These are phyloP conservation scores for Calocera viscosa DNA, from an alignment of 768 basidiomycete species.

Conservation along the genomic window DNA sequence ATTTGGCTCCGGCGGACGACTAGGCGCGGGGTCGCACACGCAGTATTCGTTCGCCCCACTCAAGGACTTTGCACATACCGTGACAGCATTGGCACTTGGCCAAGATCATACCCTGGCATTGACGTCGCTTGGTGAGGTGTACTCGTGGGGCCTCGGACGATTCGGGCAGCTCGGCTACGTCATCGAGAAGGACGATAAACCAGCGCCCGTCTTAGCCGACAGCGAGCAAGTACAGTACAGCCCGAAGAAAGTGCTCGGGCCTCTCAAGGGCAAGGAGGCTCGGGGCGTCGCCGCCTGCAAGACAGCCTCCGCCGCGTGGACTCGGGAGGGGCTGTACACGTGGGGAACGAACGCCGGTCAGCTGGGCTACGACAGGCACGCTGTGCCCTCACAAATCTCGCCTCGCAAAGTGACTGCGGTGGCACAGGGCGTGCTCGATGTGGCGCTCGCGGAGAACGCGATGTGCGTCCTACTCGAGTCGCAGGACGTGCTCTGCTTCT, in stretches of 20 bases:
- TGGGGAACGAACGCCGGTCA: slow-evolving; percentile 95
- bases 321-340: slow-evolving; percentile 50
- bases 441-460: slow-evolving; percentile 58
- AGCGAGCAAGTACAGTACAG: slow-evolving; percentile 67
- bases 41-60: slow-evolving; percentile 60
- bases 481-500: slow-evolving; percentile 71
- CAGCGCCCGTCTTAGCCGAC: slow-evolving; percentile 26
- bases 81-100: slow-evolving; percentile 64
- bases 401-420: slow-evolving; percentile 76
- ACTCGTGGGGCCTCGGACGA: slow-evolving; percentile 83
- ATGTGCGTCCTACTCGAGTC: slow-evolving; percentile 65
- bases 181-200: slow-evolving; percentile 39
- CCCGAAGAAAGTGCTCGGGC: slow-evolving; percentile 61
- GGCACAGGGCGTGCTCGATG: slow-evolving; percentile 50
- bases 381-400: slow-evolving; percentile 59
- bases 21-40: slow-evolving; percentile 65
- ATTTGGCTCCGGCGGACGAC: slow-evolving; percentile 74
- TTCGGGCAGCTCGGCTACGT: slow-evolving; percentile 82
- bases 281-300: slow-evolving; percentile 77
- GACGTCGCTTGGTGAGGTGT: slow-evolving; percentile 66
- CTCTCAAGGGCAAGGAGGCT: slow-evolving; percentile 65
- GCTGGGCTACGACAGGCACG: slow-evolving; percentile 65
- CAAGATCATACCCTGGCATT: slow-evolving; percentile 91
- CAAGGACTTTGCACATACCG: slow-evolving; percentile 41
- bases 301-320: slow-evolving; percentile 83